phyloP scores from a whole-genome alignment of 768 basidiomycete genomes.

The Termitomyces sp. region DNA sequence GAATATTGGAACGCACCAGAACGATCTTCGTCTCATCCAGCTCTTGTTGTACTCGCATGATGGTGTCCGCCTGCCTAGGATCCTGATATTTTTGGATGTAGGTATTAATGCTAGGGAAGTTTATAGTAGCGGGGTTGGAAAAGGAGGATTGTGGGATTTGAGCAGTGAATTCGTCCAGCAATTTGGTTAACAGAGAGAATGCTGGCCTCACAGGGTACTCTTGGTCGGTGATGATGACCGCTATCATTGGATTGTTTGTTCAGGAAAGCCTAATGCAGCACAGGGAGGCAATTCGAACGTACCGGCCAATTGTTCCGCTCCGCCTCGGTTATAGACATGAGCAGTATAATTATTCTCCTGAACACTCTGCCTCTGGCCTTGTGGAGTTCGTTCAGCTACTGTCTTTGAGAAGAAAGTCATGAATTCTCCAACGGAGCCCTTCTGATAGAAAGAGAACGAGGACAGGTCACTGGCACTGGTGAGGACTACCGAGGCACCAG shows the following conservation, averaged over 20 bases:
- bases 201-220: slow-evolving; percentile 97
- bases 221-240: slow-evolving; percentile 87
- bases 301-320: slow-evolving; percentile 85
- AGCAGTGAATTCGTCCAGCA: slow-evolving; percentile 86
- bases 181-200: slow-evolving; percentile 89
- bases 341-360: slow-evolving; percentile 92
- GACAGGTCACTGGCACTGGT: slow-evolving; percentile 73
- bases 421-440: slow-evolving; percentile 84
- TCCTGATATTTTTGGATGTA: slow-evolving; percentile 95
- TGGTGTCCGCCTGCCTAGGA: slow-evolving; percentile 93
- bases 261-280: slow-evolving; percentile 5
- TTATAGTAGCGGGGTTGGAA: slow-evolving; percentile 58
- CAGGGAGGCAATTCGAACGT: slow-evolving; percentile 16
- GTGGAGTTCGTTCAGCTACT: slow-evolving; percentile 80
- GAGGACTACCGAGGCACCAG: slow-evolving; percentile 59
- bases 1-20: slow-evolving; percentile 49
- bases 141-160: slow-evolving; percentile 72
- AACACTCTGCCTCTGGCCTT: slow-evolving; percentile 88
- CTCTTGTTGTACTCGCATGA: slow-evolving; percentile 98
- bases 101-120: slow-evolving; percentile 67
- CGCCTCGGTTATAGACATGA: slow-evolving; percentile 89
- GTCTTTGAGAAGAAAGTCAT: slow-evolving; percentile 93
- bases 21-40: slow-evolving; percentile 99
- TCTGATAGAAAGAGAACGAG: slow-evolving; percentile 92
- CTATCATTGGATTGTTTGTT: slow-evolving; percentile 30